Evolutionary conservation across 2,329 filamentous ascomycete genomes (phyloP), one percentile per base, ranked within the genome.

Genomic region (Calonectria multiphialidica): DNA sequence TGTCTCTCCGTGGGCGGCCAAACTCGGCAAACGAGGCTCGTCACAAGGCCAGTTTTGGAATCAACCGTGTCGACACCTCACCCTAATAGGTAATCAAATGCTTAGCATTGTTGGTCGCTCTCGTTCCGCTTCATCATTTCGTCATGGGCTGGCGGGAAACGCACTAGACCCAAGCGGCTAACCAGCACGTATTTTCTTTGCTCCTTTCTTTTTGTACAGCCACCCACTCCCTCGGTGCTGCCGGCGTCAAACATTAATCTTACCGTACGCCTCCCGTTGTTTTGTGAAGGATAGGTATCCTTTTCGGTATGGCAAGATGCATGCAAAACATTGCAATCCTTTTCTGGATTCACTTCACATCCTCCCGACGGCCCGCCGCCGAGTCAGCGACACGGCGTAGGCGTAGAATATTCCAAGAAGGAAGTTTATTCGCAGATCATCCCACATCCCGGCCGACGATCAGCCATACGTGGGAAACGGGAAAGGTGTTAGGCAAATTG

Each of bases 331-430:
- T 16, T 44, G 33, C 33, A 50, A 15, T 47, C 8, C n/a, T 47
- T n/a, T 49, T 45, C 28, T 64, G 25, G 37, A 35, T 44, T 47
- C 21, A 21, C 44, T 33, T 47, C 35, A 33, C 16, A 25, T 28
- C 49, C 37, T 62, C 44, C 66, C 45, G 66, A 44, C 66, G 66
- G 66, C 23, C 57, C 66, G 66, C 57, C 55, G 45, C 66, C 66
- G 66, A 68, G 57, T 68, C 57, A 63, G 66, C 66, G 35, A 68
- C 35, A 63, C 44, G 66, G 66, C 57, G 57, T 68, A 47, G 18
- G 18, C 35, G 25, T 35, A 44, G 35, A 68, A 68, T 68, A 16
- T 62, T 68, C 66, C n/a, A 62, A n/a, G 45, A 68, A 68, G 66
- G 55, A 53, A 68, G 37, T 18, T 35, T 63, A 40, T 44, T 42